Conservation (phyloP, 2,329 filamentous ascomycete genomes). For the Diaporthe citriasiana region DNA sequence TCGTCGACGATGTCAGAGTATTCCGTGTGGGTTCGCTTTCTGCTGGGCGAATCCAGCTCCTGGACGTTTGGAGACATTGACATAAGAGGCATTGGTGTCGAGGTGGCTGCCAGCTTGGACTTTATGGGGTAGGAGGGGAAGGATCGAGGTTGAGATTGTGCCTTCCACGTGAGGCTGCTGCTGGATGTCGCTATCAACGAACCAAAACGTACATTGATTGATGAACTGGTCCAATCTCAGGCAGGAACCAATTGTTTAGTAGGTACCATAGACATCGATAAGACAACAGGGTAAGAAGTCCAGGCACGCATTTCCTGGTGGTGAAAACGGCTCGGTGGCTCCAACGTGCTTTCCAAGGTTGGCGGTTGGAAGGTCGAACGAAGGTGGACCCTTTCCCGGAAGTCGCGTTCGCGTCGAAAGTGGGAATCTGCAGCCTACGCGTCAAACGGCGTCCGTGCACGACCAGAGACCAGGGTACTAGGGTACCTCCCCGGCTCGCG, state of each 20-base stretch:
- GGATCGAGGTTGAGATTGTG: conserved; percentile 14
- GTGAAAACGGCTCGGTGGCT: conserved; percentile 5
- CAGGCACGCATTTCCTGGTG: neutral
- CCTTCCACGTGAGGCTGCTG: conserved; percentile 30
- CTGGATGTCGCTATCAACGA: neutral
- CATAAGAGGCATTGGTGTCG: conserved; percentile 61
- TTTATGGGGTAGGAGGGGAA: neutral
- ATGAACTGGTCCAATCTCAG: neutral
- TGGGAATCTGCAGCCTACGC: conserved; percentile 30
- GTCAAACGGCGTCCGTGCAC: conserved; percentile 29
- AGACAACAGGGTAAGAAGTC: neutral
- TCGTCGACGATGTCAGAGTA: conserved; percentile 51
- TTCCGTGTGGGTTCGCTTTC: conserved; percentile 64
- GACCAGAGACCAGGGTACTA: neutral
- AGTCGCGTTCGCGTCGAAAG: conserved; percentile 39
- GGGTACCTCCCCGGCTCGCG: neutral
- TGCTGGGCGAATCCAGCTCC: conserved; percentile 57
- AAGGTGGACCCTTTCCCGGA: conserved; percentile 31
- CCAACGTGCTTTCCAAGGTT: conserved; percentile 31
- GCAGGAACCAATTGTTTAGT: neutral
- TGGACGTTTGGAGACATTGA: conserved; percentile 64
- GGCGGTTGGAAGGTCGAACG: conserved; percentile 26
- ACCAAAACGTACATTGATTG: conserved; percentile 15
- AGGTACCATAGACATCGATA: neutral
- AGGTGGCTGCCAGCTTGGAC: conserved; percentile 19